phyloP scores from a whole-genome alignment of 768 basidiomycete species.

The Chalciporus chontae region DNA sequence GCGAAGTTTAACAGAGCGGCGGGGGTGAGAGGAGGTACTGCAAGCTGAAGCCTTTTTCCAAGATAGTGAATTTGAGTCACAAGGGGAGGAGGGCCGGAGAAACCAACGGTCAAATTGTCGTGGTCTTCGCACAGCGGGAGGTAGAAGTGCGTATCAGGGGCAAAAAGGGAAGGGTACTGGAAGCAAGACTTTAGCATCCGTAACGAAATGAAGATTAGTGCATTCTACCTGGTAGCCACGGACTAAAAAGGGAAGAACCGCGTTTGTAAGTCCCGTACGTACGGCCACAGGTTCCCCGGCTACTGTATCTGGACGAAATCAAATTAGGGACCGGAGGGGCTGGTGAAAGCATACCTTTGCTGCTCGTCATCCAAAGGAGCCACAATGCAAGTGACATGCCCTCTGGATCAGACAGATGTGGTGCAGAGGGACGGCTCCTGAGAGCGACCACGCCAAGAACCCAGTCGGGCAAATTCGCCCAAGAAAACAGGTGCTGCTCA shows the following conservation, averaged over 20 bases:
- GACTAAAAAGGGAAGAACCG: constrained; percentile 39
- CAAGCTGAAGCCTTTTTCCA: constrained; percentile 37
- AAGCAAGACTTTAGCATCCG: constrained; percentile 2
- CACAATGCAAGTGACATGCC: constrained; percentile 40
- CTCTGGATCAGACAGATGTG: constrained; percentile 32
- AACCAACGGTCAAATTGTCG: constrained; percentile 18
- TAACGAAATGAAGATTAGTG: not conserved
- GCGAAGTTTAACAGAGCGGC: constrained; percentile 38
- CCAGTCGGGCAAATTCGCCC: constrained; percentile 37
- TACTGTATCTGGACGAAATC: constrained; percentile 32
- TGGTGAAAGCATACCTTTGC: constrained; percentile 31
- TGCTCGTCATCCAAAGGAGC: constrained; percentile 46
- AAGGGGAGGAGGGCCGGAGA: constrained; percentile 33
- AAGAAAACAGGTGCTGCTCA: constrained; percentile 38
- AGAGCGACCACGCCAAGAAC: constrained; percentile 14
- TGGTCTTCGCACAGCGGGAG: constrained; percentile 36
- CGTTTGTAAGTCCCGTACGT: constrained; percentile 26
- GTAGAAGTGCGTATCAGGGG: constrained; percentile 42
- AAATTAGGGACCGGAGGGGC: constrained; percentile 5
- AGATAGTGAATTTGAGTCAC: constrained; percentile 37
- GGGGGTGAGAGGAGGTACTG: constrained; percentile 38
- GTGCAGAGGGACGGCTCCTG: constrained; percentile 7
- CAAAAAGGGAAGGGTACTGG: constrained; percentile 42
- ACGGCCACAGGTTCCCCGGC: constrained; percentile 26
- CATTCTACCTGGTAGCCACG: constrained; percentile 39